Percentiles rank a stretch among this genome's conserved stretches.
Evolutionary conservation across 1,139 yeast genomes (phyloP).

Genomic region (Yarrowia galli): DNA sequence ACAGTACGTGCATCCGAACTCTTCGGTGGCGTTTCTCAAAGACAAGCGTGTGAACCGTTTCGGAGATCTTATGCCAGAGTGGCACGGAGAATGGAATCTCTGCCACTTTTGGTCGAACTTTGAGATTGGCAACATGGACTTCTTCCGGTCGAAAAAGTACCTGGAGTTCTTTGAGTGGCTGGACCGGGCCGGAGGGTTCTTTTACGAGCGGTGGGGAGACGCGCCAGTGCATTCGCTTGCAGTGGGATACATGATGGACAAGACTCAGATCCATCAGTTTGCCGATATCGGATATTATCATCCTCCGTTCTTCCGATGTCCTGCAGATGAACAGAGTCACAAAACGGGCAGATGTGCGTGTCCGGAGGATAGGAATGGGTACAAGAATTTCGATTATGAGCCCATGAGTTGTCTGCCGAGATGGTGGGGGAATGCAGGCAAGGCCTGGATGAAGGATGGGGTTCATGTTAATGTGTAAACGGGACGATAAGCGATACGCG

Average conservation of each 20-base stretch:
- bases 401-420: constrained; percentile 76
- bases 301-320: constrained; percentile 84
- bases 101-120: constrained; percentile 98
- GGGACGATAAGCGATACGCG: neutral
- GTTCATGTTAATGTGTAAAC: constrained; percentile 21
- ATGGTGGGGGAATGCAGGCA: constrained; percentile 76
- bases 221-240: constrained; percentile 95
- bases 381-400: constrained; percentile 61
- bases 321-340: constrained; percentile 61
- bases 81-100: constrained; percentile 67
- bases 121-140: constrained; percentile 82
- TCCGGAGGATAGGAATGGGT: constrained; percentile 49
- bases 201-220: constrained; percentile 94
- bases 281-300: constrained; percentile 91
- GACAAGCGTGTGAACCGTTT: constrained; percentile 55
- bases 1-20: constrained; percentile 68
- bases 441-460: constrained; percentile 38
- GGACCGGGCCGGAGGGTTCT: constrained; percentile 81
- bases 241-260: constrained; percentile 69
- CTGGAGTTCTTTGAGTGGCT: constrained; percentile 70
- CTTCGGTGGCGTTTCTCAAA: constrained; percentile 72
- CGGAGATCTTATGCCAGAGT: constrained; percentile 52
- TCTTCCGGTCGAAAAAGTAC: constrained; percentile 77
- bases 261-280: constrained; percentile 78
- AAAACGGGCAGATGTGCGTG: constrained; percentile 72